These are phyloP conservation scores for Globisporangium splendens DNA, from an alignment of 352 stramenopile genomes.

Conservation along the genomic window DNA sequence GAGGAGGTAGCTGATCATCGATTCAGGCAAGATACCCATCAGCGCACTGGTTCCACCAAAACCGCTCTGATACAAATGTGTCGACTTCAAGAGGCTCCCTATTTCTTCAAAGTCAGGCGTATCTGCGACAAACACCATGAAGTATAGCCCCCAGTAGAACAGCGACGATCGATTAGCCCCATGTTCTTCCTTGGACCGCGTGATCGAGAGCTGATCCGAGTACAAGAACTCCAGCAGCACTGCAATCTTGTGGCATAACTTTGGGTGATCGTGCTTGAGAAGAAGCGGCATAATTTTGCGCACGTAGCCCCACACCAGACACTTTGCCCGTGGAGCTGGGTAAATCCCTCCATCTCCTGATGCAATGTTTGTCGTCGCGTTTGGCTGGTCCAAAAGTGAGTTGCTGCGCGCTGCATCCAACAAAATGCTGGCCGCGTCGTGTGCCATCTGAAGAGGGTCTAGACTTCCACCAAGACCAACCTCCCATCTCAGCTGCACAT, in stretches of 20 bases:
- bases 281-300: conserved; percentile 55
- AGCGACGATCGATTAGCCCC: conserved; percentile 37
- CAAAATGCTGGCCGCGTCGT: conserved; percentile 68
- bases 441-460: conserved; percentile 48
- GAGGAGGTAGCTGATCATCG: conserved; percentile 88
- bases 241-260: conserved; percentile 51
- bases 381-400: conserved; percentile 24
- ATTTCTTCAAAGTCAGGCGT: conserved; percentile 51
- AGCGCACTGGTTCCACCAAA: conserved; percentile 70
- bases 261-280: conserved; percentile 33
- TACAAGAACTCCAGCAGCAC: conserved; percentile 71
- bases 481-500: conserved; percentile 78
- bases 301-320: conserved; percentile 40
- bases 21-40: conserved; percentile 82
- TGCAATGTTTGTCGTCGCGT: conserved; percentile 10
- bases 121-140: conserved; percentile 61
- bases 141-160: conserved; percentile 70
- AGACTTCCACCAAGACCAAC: conserved; percentile 50
- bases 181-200: conserved; percentile 24
- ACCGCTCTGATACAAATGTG: conserved; percentile 50
- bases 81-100: conserved; percentile 62
- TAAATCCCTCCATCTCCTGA: conserved; percentile 33
- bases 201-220: conserved; percentile 21
- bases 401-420: conserved; percentile 66
- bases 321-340: conserved; percentile 51